Base-by-base conservation (phyloP, 257 asterid species). In the Scutellaria barbata region DNA sequence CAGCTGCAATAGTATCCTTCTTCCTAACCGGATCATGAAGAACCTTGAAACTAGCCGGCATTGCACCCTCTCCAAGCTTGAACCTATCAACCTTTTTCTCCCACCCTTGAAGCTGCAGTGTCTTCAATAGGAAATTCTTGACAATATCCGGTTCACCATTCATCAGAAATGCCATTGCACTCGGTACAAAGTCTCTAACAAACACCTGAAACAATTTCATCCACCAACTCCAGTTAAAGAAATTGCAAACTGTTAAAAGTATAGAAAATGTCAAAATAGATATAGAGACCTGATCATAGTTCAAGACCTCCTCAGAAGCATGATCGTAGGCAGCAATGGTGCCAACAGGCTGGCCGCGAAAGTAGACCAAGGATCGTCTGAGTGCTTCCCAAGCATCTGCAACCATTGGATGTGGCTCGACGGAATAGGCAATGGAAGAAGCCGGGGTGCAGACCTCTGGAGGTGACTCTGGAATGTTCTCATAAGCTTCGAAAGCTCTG, bases 301-400 rank as follows among this genome's bases (percentile, higher is more conserved):
- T 90, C 54, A 90, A 77, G 72, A 90, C 93, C 77, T 90, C 96
- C 80, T 90, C 96, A 0, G 92, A 83, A 53, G 89, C 88, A 81
- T 90, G 95, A 78, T 90, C 96, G 78, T 75, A 81, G 51, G 96
- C 96, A 33, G 96, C 96, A 64, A 90, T 88, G 8, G 95, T 90
- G 56, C 96, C 96, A 62, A 90, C 96, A 1, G 96, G 96, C 25
- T 90, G 95, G 20, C 80, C 83, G n/a, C 95, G 71, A 22, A 90
- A 90, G 74, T 76, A 72, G 53, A 90, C 95, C 80, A 90, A 33
- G 0, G 95, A 88, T 22, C 88, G 81, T 37, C 92, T 83, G 22
- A 90, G 91, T 18, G 96, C 82, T 11, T 86, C 95, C 96, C 96
- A 90, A 8, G 96, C 95, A 40, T 90, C 96, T 10, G 86, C 93